A percentile compares a stretch with the other conserved stretches of the same genome.
These are phyloP conservation scores for Meredithiella fracta DNA, from an alignment of 2,329 filamentous ascomycete species.

Conservation along the genomic window DNA sequence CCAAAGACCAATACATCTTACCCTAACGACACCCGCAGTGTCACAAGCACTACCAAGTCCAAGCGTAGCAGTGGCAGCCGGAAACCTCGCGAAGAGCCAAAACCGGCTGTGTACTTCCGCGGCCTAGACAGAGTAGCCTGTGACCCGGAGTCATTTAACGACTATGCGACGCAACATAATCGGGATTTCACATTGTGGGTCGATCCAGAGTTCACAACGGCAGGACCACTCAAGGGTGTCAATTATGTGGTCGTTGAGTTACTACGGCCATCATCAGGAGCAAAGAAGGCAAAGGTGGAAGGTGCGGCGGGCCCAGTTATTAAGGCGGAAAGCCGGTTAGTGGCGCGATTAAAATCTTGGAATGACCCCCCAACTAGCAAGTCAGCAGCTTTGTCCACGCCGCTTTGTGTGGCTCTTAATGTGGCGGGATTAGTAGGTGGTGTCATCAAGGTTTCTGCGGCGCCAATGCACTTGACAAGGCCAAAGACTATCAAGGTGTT, in stretches of 20 bases:
- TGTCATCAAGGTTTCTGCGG: constrained; percentile 72
- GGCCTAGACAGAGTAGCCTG: constrained; percentile 57
- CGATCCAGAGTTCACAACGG: constrained; percentile 57
- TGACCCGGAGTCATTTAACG: constrained; percentile 42
- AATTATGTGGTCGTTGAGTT: constrained; percentile 71
- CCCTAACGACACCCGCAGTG: constrained; percentile 56
- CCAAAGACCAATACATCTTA: constrained; percentile 36
- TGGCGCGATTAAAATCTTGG: constrained; percentile 66
- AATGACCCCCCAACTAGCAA: constrained; percentile 71
- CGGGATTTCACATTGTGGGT: constrained; percentile 64
- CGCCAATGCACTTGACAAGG: constrained; percentile 52
- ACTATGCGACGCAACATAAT: constrained; percentile 41
- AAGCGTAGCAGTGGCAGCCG: constrained; percentile 62
- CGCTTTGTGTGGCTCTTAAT: constrained; percentile 58
- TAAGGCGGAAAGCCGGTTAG: constrained; percentile 42
- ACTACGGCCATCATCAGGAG: constrained; percentile 55
- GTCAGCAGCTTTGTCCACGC: constrained; percentile 61
- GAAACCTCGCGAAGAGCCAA: constrained; percentile 45
- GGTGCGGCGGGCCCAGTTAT: constrained; percentile 36
- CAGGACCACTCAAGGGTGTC: constrained; percentile 56
- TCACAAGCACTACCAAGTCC: constrained; percentile 61
- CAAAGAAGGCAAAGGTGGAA: constrained; percentile 55
- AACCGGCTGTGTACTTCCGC: constrained; percentile 58
- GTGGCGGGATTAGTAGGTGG: constrained; percentile 64
- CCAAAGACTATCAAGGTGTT: constrained; percentile 53